phyloP scores from a whole-genome alignment of 2,329 filamentous ascomycete species.

The Trichoderma atroviride region DNA sequence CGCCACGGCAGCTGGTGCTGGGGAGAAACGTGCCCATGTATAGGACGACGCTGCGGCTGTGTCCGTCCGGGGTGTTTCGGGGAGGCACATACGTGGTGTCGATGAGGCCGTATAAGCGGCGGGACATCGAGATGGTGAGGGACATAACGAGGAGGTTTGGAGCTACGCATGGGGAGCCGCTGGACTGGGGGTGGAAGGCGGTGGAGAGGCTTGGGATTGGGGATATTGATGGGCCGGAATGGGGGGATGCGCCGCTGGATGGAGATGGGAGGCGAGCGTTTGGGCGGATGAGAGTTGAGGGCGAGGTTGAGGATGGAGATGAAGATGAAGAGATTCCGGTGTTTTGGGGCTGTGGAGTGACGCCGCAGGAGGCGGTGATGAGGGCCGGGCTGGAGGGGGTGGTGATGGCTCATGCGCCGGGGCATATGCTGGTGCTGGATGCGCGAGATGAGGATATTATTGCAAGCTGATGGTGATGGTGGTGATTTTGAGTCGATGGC shows the following conservation, averaged over 20 bases:
- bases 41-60: slow-evolving; percentile 57
- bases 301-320: slow-evolving; percentile 38
- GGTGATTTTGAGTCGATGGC: background rate
- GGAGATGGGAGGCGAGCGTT: slow-evolving; percentile 43
- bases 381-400: slow-evolving; percentile 55
- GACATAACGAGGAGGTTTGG: slow-evolving; percentile 57
- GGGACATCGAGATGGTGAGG: slow-evolving; percentile 56
- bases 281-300: slow-evolving; percentile 31
- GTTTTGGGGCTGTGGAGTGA: slow-evolving; percentile 68
- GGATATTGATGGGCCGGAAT: slow-evolving; percentile 57
- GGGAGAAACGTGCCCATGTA: slow-evolving; percentile 64
- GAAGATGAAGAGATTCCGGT: slow-evolving; percentile 51
- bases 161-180: slow-evolving; percentile 64
- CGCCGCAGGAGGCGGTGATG: slow-evolving; percentile 66
- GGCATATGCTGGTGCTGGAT: slow-evolving; percentile 65
- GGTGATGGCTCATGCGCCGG: slow-evolving; percentile 64
- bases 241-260: slow-evolving; percentile 54
- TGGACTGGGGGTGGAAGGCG: slow-evolving; percentile 67
- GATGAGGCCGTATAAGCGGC: slow-evolving; percentile 60
- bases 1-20: slow-evolving; percentile 53
- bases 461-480: background rate
- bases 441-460: slow-evolving; percentile 31
- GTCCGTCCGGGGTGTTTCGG: slow-evolving; percentile 61
- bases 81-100: slow-evolving; percentile 60
- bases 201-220: slow-evolving; percentile 54